Evolutionary conservation across 2,329 filamentous ascomycete species (phyloP).

Genomic region (Fusarium lateritium): DNA sequence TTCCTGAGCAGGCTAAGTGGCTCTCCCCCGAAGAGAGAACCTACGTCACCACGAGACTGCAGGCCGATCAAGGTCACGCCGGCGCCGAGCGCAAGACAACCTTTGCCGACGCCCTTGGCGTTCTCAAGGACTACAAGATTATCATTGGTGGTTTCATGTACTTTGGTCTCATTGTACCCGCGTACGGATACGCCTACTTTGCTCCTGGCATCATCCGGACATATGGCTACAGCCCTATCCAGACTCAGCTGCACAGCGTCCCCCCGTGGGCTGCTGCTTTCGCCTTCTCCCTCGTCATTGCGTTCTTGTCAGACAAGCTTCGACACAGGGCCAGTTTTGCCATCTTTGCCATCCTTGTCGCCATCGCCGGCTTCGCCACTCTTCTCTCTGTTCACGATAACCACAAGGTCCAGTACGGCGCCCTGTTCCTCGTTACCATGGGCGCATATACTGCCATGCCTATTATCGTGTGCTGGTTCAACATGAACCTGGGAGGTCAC

Average conservation of each 20-base stretch:
- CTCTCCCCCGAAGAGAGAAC: constrained; percentile 77
- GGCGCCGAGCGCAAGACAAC: constrained; percentile 75
- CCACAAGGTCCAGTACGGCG: constrained; percentile 78
- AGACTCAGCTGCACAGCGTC: constrained; percentile 71
- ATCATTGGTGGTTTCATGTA: constrained; percentile 85
- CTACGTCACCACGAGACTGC: constrained; percentile 76
- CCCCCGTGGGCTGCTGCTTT: constrained; percentile 79
- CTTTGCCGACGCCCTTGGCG: constrained; percentile 69
- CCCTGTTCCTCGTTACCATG: constrained; percentile 85
- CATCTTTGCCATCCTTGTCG: constrained; percentile 76
- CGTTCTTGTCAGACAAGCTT: constrained; percentile 78
- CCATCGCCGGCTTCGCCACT: constrained; percentile 82
- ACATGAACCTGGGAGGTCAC: constrained; percentile 83
- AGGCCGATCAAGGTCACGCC: constrained; percentile 77
- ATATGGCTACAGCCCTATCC: constrained; percentile 73
- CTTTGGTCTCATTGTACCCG: constrained; percentile 82
- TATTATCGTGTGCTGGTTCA: constrained; percentile 86
- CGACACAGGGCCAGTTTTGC: constrained; percentile 83
- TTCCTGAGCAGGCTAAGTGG: constrained; percentile 83
- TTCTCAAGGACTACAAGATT: constrained; percentile 82
- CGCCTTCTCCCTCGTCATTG: constrained; percentile 81
- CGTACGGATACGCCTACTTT: constrained; percentile 85
- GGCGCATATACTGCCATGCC: constrained; percentile 92
- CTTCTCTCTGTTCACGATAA: constrained; percentile 80
- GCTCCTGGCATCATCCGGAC: constrained; percentile 78